Evolutionary conservation across 2,329 filamentous ascomycete genomes (phyloP).

Genomic region (Myriosclerotinia curreyana): DNA sequence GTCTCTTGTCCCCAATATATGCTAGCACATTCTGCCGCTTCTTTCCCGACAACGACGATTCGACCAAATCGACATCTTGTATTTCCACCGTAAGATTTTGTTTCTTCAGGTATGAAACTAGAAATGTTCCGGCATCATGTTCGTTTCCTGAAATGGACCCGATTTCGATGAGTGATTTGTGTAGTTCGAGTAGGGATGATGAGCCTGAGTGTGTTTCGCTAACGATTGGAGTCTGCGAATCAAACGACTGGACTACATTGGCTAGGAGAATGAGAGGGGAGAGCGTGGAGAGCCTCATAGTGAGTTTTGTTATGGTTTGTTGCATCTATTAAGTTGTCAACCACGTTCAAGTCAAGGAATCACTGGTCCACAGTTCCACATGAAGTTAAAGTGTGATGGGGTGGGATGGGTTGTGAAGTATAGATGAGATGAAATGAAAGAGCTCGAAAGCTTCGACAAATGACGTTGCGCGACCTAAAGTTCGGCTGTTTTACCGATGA

Average conservation of each 20-base stretch:
- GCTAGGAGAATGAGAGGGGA: slow-evolving; percentile 25
- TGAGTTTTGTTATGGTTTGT: neutral
- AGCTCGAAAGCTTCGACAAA: slow-evolving; percentile 7
- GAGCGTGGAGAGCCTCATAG: slow-evolving; percentile 30
- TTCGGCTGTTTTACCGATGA: slow-evolving; percentile 1
- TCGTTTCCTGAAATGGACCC: slow-evolving; percentile 63
- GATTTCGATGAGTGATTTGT: slow-evolving; percentile 60
- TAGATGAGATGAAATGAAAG: too few relatives aligned
- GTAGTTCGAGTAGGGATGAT: slow-evolving; percentile 52
- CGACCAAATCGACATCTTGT: slow-evolving; percentile 45
- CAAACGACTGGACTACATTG: slow-evolving; percentile 25
- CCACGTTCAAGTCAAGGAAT: too few relatives aligned
- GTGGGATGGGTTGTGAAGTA: too few relatives aligned
- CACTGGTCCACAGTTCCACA: too few relatives aligned
- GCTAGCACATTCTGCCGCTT: slow-evolving; percentile 58
- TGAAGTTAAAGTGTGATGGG: too few relatives aligned
- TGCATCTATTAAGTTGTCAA: too few relatives aligned
- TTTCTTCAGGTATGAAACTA: slow-evolving; percentile 53
- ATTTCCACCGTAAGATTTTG: slow-evolving; percentile 61
- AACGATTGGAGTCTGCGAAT: slow-evolving; percentile 28
- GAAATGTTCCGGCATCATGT: slow-evolving; percentile 54
- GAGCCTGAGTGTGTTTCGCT: slow-evolving; percentile 17
- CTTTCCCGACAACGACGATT: slow-evolving; percentile 21
- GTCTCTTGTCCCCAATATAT: slow-evolving; percentile 48
- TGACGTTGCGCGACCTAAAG: neutral